phyloP scores from a whole-genome alignment of 2,329 filamentous ascomycete genomes.

The Pestalotiopsis sp. region DNA sequence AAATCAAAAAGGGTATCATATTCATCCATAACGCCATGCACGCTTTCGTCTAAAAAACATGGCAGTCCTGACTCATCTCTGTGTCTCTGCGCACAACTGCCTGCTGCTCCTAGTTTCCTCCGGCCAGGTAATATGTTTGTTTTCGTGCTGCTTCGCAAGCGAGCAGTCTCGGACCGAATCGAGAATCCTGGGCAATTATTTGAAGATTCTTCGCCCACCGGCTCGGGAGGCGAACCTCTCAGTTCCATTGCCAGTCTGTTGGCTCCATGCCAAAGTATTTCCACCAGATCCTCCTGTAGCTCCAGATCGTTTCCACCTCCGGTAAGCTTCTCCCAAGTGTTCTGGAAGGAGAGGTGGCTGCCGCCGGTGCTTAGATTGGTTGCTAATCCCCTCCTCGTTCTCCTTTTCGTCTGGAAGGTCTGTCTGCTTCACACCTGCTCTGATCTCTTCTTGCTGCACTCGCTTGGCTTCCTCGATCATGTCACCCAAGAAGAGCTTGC shows the following conservation, averaged over 20 bases:
- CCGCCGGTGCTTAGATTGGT: constrained; percentile 37
- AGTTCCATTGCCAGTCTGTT: constrained; percentile 60
- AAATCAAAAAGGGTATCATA: constrained; percentile 3
- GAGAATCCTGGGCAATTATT: constrained; percentile 31
- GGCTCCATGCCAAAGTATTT: constrained; percentile 62
- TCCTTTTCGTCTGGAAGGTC: constrained; percentile 45
- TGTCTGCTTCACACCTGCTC: constrained; percentile 58
- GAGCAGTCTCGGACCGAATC: background rate
- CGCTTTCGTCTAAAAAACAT: background rate
- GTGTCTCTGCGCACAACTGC: background rate
- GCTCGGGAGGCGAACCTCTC: constrained; percentile 61
- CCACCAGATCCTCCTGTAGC: constrained; percentile 65
- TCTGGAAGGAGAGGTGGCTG: constrained; percentile 70
- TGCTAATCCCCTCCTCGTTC: constrained; percentile 36
- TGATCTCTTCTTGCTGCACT: constrained; percentile 73
- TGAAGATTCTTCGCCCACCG: constrained; percentile 56
- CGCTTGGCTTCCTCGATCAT: constrained; percentile 72
- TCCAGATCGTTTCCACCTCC: constrained; percentile 65
- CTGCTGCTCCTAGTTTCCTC: background rate
- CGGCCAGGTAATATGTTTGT: background rate
- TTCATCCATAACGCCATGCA: background rate
- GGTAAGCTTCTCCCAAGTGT: constrained; percentile 73
- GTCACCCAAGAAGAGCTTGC: constrained; percentile 77
- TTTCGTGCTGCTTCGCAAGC: background rate
- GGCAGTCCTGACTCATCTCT: background rate